A percentile compares a stretch with the other conserved stretches of the same genome.
phyloP scores from a whole-genome alignment of 148 eudicot genomes.

The Talinum fruticosum region DNA sequence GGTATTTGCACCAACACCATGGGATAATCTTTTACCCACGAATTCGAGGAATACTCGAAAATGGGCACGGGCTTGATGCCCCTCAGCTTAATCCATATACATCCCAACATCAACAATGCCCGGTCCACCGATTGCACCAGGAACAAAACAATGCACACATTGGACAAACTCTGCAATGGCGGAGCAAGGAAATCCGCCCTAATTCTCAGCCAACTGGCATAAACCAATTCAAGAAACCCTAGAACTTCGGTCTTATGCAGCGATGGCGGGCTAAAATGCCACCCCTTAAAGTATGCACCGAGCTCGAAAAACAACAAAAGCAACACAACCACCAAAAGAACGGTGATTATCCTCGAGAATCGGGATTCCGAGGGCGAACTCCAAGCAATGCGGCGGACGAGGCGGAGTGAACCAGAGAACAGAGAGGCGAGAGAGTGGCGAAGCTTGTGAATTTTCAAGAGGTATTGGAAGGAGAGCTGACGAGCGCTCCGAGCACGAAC shows the following conservation, averaged over 20 bases:
- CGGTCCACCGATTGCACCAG: constrained; percentile 77
- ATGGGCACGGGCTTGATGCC: constrained; percentile 58
- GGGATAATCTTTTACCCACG: constrained; percentile 45
- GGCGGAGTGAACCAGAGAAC: constrained; percentile 26
- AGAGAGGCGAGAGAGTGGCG: constrained; percentile 36
- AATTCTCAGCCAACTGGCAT: constrained; percentile 59
- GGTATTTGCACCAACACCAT: constrained; percentile 90
- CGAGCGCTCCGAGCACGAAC: constrained; percentile 51
- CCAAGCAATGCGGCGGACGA: constrained; percentile 46
- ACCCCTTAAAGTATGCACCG: constrained; percentile 60
- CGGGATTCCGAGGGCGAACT: constrained; percentile 31
- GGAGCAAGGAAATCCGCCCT: constrained; percentile 73
- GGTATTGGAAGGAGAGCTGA: constrained; percentile 49
- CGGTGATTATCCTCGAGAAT: constrained; percentile 43
- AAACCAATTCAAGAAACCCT: constrained; percentile 55
- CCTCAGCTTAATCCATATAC: constrained; percentile 67
- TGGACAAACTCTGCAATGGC: constrained; percentile 59
- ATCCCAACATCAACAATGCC: constrained; percentile 65
- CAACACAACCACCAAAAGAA: constrained; percentile 42
- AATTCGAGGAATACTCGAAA: constrained; percentile 36
- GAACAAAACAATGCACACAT: constrained; percentile 73
- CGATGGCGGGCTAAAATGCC: constrained; percentile 80
- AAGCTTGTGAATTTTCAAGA: constrained; percentile 46
- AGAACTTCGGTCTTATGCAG: constrained; percentile 45
- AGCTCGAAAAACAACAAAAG: constrained; percentile 47